Evolutionary conservation across 148 eudicot genomes (phyloP), one percentile per base, ranked within the genome.

Genomic region (Chenopodium suecicum): DNA sequence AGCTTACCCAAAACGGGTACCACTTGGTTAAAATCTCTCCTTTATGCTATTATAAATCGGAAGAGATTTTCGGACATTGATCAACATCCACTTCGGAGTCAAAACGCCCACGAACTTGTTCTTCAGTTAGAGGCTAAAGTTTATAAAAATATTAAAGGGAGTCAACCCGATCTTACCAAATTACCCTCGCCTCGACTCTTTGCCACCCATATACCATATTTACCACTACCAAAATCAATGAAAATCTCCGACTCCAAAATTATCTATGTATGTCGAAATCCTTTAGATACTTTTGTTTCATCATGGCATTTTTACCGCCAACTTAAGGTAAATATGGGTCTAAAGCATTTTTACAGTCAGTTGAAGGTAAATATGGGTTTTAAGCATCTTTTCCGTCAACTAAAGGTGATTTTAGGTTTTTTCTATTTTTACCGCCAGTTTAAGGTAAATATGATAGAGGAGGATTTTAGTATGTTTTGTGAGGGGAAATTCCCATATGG

Each of bases 1-100:
- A 81, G 83, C 19, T 73, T 81, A 72, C 83, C 83, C 13, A 81
- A 81, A 74, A 74, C 78, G 14, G 83, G 83, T 7, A 81, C 83
- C 1, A 81, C 83, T 7, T 81, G 83, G 83, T 67, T 81, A 62
- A 73, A 81, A 81, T 81, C 83, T 48, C 83, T 81, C 2, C 78
- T 81, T 16, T 81, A 60, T 25, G 60, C 76, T 12, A 48, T 73
- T 4, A 34, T 48, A 22, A 47, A 73, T 73, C 19, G 76, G 17
- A 73, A 73, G 2, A 73, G 1, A 13, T 73, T 73, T 48, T 19
- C 19, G 5, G 10, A 73, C 22, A 11, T 73, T 11, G 12, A 32
- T n/a, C 0, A 73, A 73, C 76, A 73, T 20, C 76, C 76, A 3
- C 60, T 73, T 47, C 31, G 19, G 1, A 73, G 34, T 1, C 76